These are phyloP conservation scores for Amyloporia xantha DNA, from an alignment of 768 basidiomycete species.

Conservation along the genomic window DNA sequence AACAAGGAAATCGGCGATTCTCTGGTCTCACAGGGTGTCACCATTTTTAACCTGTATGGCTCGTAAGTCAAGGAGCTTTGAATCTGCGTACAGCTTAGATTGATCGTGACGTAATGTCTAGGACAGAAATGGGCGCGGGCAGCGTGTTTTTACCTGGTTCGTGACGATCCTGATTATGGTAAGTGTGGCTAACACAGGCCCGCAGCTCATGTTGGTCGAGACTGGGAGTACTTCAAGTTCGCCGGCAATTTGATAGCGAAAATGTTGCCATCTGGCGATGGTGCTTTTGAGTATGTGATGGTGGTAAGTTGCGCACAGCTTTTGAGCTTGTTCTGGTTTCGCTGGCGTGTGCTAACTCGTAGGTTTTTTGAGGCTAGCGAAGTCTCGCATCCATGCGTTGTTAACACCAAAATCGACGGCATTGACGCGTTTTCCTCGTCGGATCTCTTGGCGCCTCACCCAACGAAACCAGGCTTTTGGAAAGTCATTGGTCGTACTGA, in stretches of 20 bases:
- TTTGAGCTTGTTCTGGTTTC: neutral
- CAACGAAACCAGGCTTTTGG: slow-evolving; percentile 30
- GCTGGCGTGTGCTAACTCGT: slow-evolving; percentile 10
- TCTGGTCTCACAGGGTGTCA: neutral
- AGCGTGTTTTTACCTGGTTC: neutral
- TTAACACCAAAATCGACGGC: slow-evolving; percentile 28
- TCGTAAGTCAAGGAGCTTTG: slow-evolving; percentile 22
- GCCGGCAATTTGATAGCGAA: slow-evolving; percentile 7
- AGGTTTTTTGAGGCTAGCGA: slow-evolving; percentile 5
- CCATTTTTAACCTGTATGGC: neutral
- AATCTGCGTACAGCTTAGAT: slow-evolving; percentile 20
- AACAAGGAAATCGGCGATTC: slow-evolving; percentile 2
- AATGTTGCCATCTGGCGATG: slow-evolving; percentile 12
- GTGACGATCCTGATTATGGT: neutral
- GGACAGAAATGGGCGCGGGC: slow-evolving; percentile 5
- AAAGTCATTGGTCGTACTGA: slow-evolving; percentile 36
- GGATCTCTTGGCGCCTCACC: slow-evolving; percentile 36
- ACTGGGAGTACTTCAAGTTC: slow-evolving; percentile 21
- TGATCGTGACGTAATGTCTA: slow-evolving; percentile 12
- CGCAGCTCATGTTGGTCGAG: slow-evolving; percentile 8
- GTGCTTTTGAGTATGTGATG: slow-evolving; percentile 14
- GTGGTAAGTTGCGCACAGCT: slow-evolving; percentile 15
- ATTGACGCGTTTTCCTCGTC: slow-evolving; percentile 30
- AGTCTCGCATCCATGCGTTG: slow-evolving; percentile 13
- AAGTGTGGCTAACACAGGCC: neutral